Conservation (phyloP, 2,329 filamentous ascomycete genomes). For the Dendrostoma leiphaemia region DNA sequence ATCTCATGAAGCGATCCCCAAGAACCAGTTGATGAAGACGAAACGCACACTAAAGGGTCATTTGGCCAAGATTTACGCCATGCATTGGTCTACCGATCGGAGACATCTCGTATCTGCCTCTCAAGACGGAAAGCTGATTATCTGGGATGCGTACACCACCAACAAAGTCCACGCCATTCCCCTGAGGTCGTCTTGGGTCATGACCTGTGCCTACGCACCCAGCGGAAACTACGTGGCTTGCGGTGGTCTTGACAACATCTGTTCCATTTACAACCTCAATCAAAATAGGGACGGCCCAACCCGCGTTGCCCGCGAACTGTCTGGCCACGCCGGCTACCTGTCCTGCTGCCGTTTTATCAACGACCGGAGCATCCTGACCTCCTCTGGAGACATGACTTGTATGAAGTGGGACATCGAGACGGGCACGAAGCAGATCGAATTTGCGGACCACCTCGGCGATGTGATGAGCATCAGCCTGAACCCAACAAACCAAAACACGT, state of each 20-base stretch:
- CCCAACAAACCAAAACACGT: constrained; percentile 98
- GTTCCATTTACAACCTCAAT: constrained; percentile 98
- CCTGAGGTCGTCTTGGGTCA: constrained; percentile 96
- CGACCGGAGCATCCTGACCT: constrained; percentile 95
- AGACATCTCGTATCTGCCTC: constrained; percentile 96
- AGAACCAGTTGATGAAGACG: constrained; percentile 92
- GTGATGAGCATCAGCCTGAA: constrained; percentile 99
- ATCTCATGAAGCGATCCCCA: constrained; percentile 87
- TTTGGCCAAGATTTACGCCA: constrained; percentile 98
- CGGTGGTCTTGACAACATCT: constrained; percentile 98
- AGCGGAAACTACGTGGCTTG: constrained; percentile 98
- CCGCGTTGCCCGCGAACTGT: constrained; percentile 90
- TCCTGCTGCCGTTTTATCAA: constrained; percentile 99
- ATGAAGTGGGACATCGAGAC: constrained; percentile 99
- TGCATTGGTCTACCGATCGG: constrained; percentile 99
- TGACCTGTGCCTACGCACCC: constrained; percentile 98
- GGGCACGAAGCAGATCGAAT: constrained; percentile 94
- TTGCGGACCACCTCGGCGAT: constrained; percentile 95
- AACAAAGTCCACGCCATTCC: constrained; percentile 99
- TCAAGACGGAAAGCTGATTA: constrained; percentile 98
- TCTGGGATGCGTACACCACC: constrained; percentile 99
- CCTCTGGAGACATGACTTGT: constrained; percentile 98
- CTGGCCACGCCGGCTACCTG: constrained; percentile 94
- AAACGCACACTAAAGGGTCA: constrained; percentile 97
- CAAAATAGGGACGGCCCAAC: constrained; percentile 94